These are phyloP conservation scores for Themeda triandra DNA, from an alignment of 176 grass and related monocot species.

Conservation along the genomic window DNA sequence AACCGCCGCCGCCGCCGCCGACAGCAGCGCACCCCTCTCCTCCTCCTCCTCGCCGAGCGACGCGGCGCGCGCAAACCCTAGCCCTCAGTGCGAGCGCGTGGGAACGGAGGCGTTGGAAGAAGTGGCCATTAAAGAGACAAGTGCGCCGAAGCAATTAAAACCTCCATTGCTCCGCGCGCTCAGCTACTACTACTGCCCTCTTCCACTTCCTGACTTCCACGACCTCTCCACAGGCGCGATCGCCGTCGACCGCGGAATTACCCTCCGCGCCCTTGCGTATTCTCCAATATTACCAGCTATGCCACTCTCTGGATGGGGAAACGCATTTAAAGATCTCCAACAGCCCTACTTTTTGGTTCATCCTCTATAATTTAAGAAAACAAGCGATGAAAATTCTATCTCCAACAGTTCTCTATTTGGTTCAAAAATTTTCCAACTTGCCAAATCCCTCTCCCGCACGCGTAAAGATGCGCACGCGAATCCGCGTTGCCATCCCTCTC, in stretches of 20 bases:
- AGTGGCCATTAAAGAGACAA: slow-evolving; percentile 54
- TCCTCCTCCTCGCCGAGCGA: background rate
- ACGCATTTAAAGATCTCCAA: slow-evolving; percentile 46
- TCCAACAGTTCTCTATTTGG: too few species aligned
- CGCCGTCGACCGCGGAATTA: background rate
- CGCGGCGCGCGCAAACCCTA: slow-evolving; percentile 20
- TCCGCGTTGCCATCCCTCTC: too few species aligned
- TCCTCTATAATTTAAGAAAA: too few species aligned
- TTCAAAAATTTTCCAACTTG: too few species aligned
- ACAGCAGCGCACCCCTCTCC: background rate
- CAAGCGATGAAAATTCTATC: too few species aligned
- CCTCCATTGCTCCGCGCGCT: slow-evolving; percentile 32
- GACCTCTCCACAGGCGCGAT: background rate
- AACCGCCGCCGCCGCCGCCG: background rate
- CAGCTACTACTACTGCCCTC: background rate
- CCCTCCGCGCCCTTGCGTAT: background rate
- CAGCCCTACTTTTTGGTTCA: too few species aligned
- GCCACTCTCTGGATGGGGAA: background rate
- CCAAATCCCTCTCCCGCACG: too few species aligned
- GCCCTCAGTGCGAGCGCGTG: slow-evolving; percentile 6
- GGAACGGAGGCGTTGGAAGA: slow-evolving; percentile 11
- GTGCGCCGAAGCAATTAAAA: slow-evolving; percentile 31
- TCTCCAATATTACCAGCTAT: background rate
- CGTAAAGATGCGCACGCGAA: too few species aligned
- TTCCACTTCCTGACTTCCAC: background rate